These are phyloP conservation scores for Pyrus betulifolia DNA, from an alignment of 306 rosid species.

Conservation along the genomic window DNA sequence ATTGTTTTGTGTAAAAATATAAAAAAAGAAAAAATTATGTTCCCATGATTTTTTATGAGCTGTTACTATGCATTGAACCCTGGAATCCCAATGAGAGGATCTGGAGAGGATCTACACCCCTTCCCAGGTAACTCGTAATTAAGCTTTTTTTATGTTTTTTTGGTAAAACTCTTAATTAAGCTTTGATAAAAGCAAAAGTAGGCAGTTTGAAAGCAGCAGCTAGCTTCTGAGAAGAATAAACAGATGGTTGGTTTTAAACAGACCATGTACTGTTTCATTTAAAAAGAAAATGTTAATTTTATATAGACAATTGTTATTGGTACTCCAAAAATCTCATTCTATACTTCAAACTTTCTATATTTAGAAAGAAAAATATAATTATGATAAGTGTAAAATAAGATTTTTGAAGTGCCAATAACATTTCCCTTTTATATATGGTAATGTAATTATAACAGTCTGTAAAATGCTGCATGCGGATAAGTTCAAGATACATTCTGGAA, in stretches of 20 bases:
- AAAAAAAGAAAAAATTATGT: no score
- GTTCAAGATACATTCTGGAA: background rate
- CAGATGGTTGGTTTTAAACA: background rate
- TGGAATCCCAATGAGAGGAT: no score
- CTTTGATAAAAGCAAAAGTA: background rate
- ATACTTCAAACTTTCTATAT: no score
- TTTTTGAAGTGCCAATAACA: no score
- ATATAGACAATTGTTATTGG: no score
- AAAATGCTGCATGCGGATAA: background rate
- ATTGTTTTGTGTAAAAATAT: no score
- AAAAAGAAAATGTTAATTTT: background rate
- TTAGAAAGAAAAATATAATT: no score
- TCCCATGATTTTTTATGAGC: rapidly evolving
- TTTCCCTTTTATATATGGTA: background rate
- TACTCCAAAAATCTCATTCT: no score
- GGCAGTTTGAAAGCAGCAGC: background rate
- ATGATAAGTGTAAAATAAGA: no score
- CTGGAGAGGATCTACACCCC: no score
- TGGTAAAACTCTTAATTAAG: background rate
- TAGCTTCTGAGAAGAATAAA: background rate
- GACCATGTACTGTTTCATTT: background rate
- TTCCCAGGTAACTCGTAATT: background rate
- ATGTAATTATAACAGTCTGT: background rate
- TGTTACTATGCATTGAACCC: no score
- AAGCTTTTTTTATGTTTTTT: background rate